Evolutionary conservation across 1,284 basidiomycete species (phyloP), one percentile per base, ranked within the genome.

Genomic region (Pseudozyma tsukubaensis): DNA sequence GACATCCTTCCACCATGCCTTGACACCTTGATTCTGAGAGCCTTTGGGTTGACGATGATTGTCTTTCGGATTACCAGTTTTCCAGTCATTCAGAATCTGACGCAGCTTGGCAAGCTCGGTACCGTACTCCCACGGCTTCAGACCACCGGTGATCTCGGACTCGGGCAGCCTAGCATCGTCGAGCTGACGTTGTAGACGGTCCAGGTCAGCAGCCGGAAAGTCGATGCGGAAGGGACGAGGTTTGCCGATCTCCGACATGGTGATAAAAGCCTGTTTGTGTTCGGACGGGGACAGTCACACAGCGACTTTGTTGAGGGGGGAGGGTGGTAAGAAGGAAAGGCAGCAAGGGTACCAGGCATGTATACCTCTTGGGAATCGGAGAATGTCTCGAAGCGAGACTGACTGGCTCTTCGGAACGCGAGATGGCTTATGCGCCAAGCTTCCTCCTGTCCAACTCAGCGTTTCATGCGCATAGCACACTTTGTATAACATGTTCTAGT

Each of bases 61-160:
- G 53, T 71, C 60, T 11, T 45, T 63, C 1, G 72, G 76, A 34
- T 61, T 64, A 12, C 68, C 68, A 16, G 21, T 48, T 24, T 54
- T 76, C 78, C 78, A 78, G 43, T 67, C 72, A 8, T 50, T 14
- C 7, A 80, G 49, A 3, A 80, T 36, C 19, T 69, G 59, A 18
- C 55, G 34, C n/a, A 79, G 60, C 56, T 76, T 77, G 50, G 24
- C 19, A 1, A 73, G 61, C n/a, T 79, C 59, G 0, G 76, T 74
- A 24, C 78, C 78, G 43, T 78, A 79, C 40, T 78, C 72, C 76
- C 76, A 78, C 6, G 58, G 54, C 49, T 61, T 18, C 19, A 77
- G 19, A 16, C 61, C 76, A 19, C 55, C 54, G 1, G 70, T 59
- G 51, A 79, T 67, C 19, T 72, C 65, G 6, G 44, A 16, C 9